These are phyloP conservation scores for Pontederia crassipes DNA, from an alignment of 176 grass and related monocot species.

Conservation along the genomic window DNA sequence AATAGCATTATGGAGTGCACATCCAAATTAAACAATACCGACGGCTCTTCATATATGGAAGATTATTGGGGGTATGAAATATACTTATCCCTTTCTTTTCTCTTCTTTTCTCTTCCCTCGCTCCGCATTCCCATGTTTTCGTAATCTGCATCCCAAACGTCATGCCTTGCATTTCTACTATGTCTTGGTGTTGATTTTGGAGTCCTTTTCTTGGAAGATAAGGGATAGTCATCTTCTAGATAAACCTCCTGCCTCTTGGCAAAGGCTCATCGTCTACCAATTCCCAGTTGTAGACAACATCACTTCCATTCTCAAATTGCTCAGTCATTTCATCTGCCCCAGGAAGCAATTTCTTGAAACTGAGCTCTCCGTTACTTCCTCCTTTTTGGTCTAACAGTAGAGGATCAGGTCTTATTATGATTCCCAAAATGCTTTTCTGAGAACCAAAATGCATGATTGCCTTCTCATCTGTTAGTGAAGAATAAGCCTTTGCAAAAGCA, in stretches of 20 bases:
- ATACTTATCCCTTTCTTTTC: conserved; percentile 14
- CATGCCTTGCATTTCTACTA: conserved; percentile 26
- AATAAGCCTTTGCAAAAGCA: conserved; percentile 80
- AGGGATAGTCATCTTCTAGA: conserved; percentile 22
- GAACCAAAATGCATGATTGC: conserved; percentile 51
- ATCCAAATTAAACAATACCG: too few relatives aligned
- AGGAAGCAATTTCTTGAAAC: conserved; percentile 34
- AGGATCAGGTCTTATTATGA: conserved; percentile 75
- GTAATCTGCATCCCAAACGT: conserved; percentile 13
- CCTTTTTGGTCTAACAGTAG: conserved; percentile 78
- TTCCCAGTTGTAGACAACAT: conserved; percentile 68
- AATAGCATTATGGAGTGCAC: too few relatives aligned
- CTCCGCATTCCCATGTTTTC: conserved; percentile 26
- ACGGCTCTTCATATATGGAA: too few relatives aligned
- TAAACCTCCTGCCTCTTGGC: conserved; percentile 46
- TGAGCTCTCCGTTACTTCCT: conserved; percentile 29
- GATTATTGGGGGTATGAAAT: background rate
- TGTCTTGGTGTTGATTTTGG: conserved; percentile 40
- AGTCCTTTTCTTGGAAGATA: conserved; percentile 42
- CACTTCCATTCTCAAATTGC: conserved; percentile 43
- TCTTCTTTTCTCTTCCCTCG: conserved; percentile 16
- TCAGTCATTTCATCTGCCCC: conserved; percentile 45
- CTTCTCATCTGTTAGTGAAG: conserved; percentile 59
- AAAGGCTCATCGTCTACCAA: conserved; percentile 80
- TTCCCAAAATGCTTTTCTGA: conserved; percentile 74